Percentiles rank a stretch among this genome's conserved stretches.
These are phyloP conservation scores for Chaetoscypha palmicola DNA, from an alignment of 2,329 filamentous ascomycete species.

Conservation along the genomic window DNA sequence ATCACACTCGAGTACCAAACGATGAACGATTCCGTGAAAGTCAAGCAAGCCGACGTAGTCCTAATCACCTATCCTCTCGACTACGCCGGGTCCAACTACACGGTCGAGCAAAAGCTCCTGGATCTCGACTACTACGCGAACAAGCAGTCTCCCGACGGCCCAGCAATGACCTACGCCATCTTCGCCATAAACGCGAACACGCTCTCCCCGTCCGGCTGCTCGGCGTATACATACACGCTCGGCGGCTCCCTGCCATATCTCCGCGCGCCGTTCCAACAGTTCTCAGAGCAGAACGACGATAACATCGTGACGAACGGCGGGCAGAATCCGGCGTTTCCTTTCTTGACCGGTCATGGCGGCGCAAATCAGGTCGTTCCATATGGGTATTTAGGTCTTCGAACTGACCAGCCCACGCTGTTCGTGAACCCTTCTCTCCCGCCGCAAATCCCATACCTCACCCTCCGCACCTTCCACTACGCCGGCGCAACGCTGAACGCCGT, in stretches of 20 bases:
- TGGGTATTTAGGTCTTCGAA: conserved; percentile 58
- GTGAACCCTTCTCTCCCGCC: conserved; percentile 54
- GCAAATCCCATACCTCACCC: conserved; percentile 53
- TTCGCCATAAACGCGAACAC: conserved; percentile 61
- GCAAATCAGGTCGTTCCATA: conserved; percentile 61
- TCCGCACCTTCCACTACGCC: conserved; percentile 60
- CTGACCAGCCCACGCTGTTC: conserved; percentile 52
- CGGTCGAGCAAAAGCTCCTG: conserved; percentile 38
- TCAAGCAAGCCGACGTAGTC: conserved; percentile 67
- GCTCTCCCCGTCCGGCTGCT: conserved; percentile 59
- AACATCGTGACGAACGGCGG: conserved; percentile 49
- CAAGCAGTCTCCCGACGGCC: conserved; percentile 60
- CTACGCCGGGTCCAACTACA: conserved; percentile 45
- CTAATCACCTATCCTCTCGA: conserved; percentile 58
- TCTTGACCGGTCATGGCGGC: conserved; percentile 64
- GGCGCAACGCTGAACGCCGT: conserved; percentile 55
- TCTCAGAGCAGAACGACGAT: conserved; percentile 62
- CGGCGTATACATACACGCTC: conserved; percentile 60
- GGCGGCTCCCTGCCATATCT: conserved; percentile 58
- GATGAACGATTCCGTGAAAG: conserved; percentile 59
- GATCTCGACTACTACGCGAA: conserved; percentile 65
- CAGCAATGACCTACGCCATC: conserved; percentile 67
- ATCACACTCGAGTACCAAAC: conserved; percentile 58
- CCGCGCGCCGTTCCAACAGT: conserved; percentile 61
- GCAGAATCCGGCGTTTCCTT: conserved; percentile 41